These are phyloP conservation scores for Neurospora tetraspora DNA, from an alignment of 495 filamentous ascomycete species.

Conservation along the genomic window DNA sequence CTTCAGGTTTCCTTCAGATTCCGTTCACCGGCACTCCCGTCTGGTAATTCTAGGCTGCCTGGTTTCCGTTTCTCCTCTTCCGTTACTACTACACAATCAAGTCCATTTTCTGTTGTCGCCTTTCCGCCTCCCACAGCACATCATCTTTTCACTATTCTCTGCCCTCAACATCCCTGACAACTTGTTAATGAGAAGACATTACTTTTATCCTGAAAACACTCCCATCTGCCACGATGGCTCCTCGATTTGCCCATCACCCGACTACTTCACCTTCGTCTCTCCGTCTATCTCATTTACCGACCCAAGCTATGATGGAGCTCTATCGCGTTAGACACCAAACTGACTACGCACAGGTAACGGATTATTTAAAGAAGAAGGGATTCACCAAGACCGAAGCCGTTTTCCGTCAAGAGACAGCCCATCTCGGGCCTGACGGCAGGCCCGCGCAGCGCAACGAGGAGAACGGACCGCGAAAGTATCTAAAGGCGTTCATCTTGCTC, in stretches of 20 bases:
- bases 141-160: neutral
- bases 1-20: neutral
- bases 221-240: neutral
- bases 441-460: constrained; percentile 59
- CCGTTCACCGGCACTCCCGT: neutral
- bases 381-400: constrained; percentile 89
- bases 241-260: neutral
- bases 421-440: constrained; percentile 64
- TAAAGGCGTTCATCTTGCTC: constrained; percentile 60
- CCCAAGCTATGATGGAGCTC: neutral
- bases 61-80: neutral
- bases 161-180: neutral
- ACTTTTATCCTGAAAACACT: neutral
- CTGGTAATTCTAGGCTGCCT: neutral
- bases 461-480: constrained; percentile 62
- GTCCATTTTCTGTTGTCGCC: neutral
- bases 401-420: constrained; percentile 73
- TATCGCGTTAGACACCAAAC: neutral
- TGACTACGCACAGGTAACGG: constrained; percentile 59
- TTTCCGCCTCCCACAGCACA: neutral
- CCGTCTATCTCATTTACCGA: neutral
- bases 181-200: neutral
- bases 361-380: constrained; percentile 92
- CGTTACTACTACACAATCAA: neutral
- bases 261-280: neutral